A percentile compares a stretch with the other conserved stretches of the same genome.
Conservation (phyloP, 768 basidiomycete species). For the Leccinum aurantiacum region DNA sequence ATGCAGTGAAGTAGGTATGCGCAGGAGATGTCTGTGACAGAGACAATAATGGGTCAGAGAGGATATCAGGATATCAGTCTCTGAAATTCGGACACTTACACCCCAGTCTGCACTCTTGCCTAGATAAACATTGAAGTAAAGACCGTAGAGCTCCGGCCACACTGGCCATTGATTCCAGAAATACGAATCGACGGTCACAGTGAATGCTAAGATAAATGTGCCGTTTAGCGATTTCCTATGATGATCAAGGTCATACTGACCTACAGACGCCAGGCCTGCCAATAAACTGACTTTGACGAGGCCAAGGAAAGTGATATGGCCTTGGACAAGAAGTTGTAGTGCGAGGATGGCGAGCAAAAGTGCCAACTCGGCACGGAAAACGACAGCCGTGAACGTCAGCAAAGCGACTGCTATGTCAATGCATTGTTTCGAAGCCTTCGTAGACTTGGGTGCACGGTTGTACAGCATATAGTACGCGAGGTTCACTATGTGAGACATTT, state of each 20-base stretch:
- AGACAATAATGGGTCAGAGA: neutral
- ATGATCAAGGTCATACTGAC: slow-evolving; percentile 36
- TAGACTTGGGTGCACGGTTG: slow-evolving; percentile 36
- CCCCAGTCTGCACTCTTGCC: slow-evolving; percentile 94
- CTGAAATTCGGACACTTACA: slow-evolving; percentile 45
- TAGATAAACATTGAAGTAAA: slow-evolving; percentile 84
- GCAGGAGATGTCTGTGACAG: slow-evolving; percentile 62
- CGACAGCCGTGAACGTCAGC: slow-evolving; percentile 63
- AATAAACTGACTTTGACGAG: slow-evolving; percentile 52
- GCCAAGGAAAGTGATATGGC: slow-evolving; percentile 42
- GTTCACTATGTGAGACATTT: slow-evolving; percentile 43
- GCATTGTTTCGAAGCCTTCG: slow-evolving; percentile 35
- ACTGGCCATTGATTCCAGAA: slow-evolving; percentile 74
- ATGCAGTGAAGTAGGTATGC: slow-evolving; percentile 60
- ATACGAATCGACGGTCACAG: slow-evolving; percentile 74
- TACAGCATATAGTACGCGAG: slow-evolving; percentile 52
- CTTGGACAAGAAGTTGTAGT: slow-evolving; percentile 49
- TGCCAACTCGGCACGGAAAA: slow-evolving; percentile 79
- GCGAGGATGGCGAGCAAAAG: slow-evolving; percentile 63
- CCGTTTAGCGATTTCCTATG: neutral
- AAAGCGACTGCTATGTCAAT: slow-evolving; percentile 51
- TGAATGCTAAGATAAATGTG: slow-evolving; percentile 45
- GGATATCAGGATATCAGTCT: neutral
- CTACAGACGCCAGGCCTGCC: slow-evolving; percentile 48
- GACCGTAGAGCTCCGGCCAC: slow-evolving; percentile 82